Evolutionary conservation across 257 asterid genomes (phyloP).

Genomic region (Ajuga chamaepitys): DNA sequence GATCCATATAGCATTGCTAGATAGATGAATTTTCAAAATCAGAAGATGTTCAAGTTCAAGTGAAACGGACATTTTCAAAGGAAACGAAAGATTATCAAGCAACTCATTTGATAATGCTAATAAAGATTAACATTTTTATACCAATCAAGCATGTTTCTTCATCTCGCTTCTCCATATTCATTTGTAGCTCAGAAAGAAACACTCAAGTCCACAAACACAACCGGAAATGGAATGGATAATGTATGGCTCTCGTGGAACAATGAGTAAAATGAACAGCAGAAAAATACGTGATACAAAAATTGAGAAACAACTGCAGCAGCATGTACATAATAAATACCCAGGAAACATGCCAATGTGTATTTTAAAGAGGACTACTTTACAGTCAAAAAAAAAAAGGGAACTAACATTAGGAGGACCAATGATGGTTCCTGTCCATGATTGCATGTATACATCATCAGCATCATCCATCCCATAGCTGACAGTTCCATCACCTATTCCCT

Average conservation of each 20-base stretch:
- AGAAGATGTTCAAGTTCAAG: not conserved
- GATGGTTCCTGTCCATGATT: conserved; percentile 88
- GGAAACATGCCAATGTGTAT: not conserved
- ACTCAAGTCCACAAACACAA: not conserved
- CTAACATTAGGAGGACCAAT: conserved; percentile 85
- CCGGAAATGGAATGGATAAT: not conserved
- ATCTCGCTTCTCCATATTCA: not conserved
- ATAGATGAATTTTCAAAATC: not conserved
- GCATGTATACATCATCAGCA: conserved; percentile 79
- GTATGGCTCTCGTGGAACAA: not conserved
- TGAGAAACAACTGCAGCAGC: not conserved
- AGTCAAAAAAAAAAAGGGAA: not conserved
- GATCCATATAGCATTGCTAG: not conserved
- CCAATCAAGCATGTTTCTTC: not conserved
- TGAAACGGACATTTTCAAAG: not conserved
- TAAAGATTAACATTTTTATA: not conserved
- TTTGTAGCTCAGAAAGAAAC: not conserved
- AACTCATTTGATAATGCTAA: not conserved
- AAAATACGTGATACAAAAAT: not conserved
- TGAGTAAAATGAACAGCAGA: not conserved
- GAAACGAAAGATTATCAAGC: not conserved
- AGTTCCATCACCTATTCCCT: conserved; percentile 89
- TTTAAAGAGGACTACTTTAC: not conserved
- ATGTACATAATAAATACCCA: not conserved
- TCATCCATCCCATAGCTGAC: conserved; percentile 93